phyloP scores from a whole-genome alignment of 495 filamentous ascomycete species.

The Penicillium salamii region DNA sequence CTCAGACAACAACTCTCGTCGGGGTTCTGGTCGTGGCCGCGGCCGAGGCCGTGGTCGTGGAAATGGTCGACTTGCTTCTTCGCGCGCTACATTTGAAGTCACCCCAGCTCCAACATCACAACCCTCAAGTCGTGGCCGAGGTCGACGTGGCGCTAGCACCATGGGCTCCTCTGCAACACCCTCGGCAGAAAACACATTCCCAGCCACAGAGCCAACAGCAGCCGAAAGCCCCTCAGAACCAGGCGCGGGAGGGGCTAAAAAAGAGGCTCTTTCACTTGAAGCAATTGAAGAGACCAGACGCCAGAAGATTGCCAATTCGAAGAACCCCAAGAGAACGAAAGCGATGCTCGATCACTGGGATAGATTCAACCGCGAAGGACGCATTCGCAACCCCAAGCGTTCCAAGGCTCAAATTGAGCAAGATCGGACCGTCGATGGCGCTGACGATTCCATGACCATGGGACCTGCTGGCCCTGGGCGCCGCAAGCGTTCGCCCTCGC shows the following conservation, averaged over 20 bases:
- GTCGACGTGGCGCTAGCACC: conserved; percentile 21
- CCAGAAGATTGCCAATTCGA: conserved; percentile 43
- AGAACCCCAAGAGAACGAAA: conserved; percentile 48
- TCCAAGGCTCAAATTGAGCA: conserved; percentile 48
- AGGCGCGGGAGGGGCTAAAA: conserved; percentile 2
- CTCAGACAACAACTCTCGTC: conserved; percentile 14
- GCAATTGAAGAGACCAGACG: conserved; percentile 34
- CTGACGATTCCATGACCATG: conserved; percentile 20
- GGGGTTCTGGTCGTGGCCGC: conserved; percentile 47
- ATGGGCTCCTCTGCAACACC: conserved; percentile 4
- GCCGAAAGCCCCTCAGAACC: conserved; percentile 2
- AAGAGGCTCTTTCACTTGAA: conserved; percentile 22
- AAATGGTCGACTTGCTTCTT: conserved; percentile 10
- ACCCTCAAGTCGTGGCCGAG: conserved; percentile 21
- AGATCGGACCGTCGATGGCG: conserved; percentile 31
- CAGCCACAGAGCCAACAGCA: conserved; percentile 11
- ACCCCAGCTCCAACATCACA: conserved; percentile 9
- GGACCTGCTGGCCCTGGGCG: conserved; percentile 16
- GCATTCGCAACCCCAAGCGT: conserved; percentile 45
- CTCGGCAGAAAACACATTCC: conserved; percentile 5
- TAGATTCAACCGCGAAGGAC: conserved; percentile 42
- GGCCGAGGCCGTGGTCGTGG: conserved; percentile 40
- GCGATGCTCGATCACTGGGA: conserved; percentile 52
- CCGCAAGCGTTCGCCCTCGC: conserved; percentile 20
- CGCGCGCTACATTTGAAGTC: conserved; percentile 24